phyloP scores from a whole-genome alignment of 2,329 filamentous ascomycete genomes.

The Berkeleyomyces basicola region DNA sequence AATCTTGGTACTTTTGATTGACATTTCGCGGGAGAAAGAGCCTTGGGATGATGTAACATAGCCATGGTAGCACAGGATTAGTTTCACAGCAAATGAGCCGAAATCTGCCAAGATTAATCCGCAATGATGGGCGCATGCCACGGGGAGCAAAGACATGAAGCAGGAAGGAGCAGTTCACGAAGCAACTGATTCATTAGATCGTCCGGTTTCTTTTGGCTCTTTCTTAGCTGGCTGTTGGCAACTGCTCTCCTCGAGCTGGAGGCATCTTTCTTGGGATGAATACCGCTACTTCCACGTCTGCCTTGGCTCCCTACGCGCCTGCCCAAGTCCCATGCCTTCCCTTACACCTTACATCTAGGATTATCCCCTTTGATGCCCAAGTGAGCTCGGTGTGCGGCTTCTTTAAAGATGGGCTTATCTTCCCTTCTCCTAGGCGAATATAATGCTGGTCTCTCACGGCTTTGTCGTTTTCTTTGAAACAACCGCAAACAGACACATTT shows the following conservation, averaged over 20 bases:
- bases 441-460: neutral
- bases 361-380: neutral
- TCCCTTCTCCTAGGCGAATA: too few relatives aligned
- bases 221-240: neutral
- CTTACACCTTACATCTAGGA: neutral
- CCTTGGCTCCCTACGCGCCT: neutral
- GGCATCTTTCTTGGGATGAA: neutral
- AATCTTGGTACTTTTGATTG: neutral
- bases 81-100: neutral
- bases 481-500: neutral
- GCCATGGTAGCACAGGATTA: neutral
- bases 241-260: neutral
- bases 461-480: neutral
- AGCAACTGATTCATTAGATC: neutral
- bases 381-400: too few relatives aligned
- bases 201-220: neutral
- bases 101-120: neutral
- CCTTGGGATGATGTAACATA: neutral
- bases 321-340: neutral
- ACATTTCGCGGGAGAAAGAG: neutral
- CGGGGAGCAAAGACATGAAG: neutral
- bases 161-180: neutral
- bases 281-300: neutral
- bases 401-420: too few relatives aligned
- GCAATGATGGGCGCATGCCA: neutral